A percentile compares a stretch with the other conserved stretches of the same genome.
Conservation (phyloP, 1,284 basidiomycete species). For the Rhizoctonia solani region DNA sequence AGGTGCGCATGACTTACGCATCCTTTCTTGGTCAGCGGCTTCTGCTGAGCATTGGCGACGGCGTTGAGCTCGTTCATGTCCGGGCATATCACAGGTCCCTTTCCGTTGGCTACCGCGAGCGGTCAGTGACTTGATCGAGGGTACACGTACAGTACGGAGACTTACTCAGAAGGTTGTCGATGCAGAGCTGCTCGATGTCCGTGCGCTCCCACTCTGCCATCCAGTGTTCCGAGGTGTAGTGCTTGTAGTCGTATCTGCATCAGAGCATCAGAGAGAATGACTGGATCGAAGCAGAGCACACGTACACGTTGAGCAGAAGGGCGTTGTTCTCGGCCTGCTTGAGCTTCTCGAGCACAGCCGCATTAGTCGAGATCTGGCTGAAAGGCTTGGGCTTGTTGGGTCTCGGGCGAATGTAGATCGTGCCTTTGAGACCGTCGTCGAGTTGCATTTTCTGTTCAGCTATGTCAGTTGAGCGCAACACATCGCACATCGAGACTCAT, state of each 20-base stretch:
- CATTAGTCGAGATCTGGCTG: slow-evolving; percentile 22
- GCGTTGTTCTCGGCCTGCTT: slow-evolving; percentile 20
- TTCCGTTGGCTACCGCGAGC: neutral
- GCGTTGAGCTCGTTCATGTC: neutral
- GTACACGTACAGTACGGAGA: neutral
- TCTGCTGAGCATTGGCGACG: slow-evolving; percentile 6
- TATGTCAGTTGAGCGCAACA: too few relatives aligned
- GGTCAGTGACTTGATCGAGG: neutral
- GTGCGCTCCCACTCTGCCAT: too few relatives aligned
- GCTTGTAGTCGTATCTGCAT: slow-evolving; percentile 20
- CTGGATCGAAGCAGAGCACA: neutral
- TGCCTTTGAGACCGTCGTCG: too few relatives aligned
- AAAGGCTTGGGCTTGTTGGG: slow-evolving; percentile 11
- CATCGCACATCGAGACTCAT: too few relatives aligned
- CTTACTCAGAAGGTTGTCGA: slow-evolving; percentile 15
- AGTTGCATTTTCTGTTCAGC: too few relatives aligned
- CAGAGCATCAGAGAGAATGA: neutral
- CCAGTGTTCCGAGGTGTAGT: slow-evolving; percentile 30
- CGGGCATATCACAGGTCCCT: slow-evolving; percentile 12
- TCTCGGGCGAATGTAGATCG: slow-evolving; percentile 18
- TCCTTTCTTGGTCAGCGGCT: slow-evolving; percentile 25
- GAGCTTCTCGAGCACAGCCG: slow-evolving; percentile 4
- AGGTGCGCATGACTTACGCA: neutral
- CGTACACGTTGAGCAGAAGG: slow-evolving; percentile 6
- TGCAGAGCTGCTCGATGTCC: slow-evolving; percentile 31